Evolutionary conservation across 1,284 basidiomycete species (phyloP).

Genomic region (Ceratobasidium sp.): DNA sequence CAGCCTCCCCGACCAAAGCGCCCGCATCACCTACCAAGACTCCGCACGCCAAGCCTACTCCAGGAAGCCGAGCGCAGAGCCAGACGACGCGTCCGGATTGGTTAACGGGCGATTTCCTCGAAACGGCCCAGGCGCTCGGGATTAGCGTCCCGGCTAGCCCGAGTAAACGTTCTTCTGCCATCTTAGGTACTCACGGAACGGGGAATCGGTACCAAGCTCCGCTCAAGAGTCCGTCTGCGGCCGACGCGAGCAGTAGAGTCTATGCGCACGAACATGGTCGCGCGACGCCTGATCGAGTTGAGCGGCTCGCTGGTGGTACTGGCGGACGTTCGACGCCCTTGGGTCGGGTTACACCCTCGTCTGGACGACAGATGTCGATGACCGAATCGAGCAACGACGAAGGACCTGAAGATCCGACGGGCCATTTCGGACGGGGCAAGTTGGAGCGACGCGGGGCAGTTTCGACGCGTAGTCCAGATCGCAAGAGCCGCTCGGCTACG

Average conservation of each 20-base stretch:
- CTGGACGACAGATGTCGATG: conserved; percentile 31
- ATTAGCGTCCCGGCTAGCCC: conserved; percentile 43
- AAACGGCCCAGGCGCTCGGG: conserved; percentile 34
- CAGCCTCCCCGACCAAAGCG: conserved; percentile 9
- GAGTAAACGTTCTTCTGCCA: conserved; percentile 30
- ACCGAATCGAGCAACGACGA: conserved; percentile 55
- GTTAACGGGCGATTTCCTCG: conserved; percentile 42
- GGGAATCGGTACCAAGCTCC: conserved; percentile 32
- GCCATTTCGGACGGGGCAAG: conserved; percentile 50
- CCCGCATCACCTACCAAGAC: conserved; percentile 11
- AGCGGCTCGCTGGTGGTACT: background rate
- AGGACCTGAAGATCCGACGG: conserved; percentile 59
- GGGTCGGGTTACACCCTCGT: conserved; percentile 28
- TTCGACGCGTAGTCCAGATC: conserved; percentile 27
- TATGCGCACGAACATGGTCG: conserved; percentile 27
- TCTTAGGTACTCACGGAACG: conserved; percentile 9
- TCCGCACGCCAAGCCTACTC: conserved; percentile 18
- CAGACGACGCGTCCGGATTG: conserved; percentile 38
- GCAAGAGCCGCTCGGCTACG: conserved; percentile 34
- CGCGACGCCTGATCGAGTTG: background rate
- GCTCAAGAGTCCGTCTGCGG: conserved; percentile 30
- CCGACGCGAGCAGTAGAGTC: conserved; percentile 4
- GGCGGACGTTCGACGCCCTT: conserved; percentile 21
- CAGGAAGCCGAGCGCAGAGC: conserved; percentile 25
- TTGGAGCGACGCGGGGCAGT: conserved; percentile 42